Evolutionary conservation across 2,329 filamentous ascomycete species (phyloP), one percentile per base, ranked within the genome.

Genomic region (Colletotrichum cereale): DNA sequence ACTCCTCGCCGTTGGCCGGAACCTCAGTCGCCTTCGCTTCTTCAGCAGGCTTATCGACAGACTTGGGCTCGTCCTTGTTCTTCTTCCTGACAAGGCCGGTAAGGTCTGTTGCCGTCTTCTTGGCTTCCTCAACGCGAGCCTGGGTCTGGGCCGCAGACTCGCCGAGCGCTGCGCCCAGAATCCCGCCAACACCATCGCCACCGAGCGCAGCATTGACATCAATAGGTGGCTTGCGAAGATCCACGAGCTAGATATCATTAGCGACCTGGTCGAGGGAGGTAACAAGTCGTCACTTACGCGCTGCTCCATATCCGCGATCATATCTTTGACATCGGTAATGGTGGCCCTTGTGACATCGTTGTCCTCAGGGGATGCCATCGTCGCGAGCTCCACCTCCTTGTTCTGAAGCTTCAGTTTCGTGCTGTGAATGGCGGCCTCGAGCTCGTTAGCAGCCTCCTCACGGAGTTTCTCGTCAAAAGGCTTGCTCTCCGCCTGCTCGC

Each of bases 241-340:
- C 93, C 53, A 87, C 82, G 42, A 96, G 88, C 86, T 92, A 74
- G 52, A 62, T 71, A 50, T 7, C 2, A n/a, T 63, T 14, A 60
- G 69, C 21, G 48, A 6, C 18, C 21, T 36, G 5, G 16, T 26
- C 14, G 1, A 38, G 62, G 65, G 48, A 36, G 52, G 56, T 12
- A 2, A 24, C 42, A 29, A 18, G 5, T 42, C n/a, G 21, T 11
- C 47, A 40, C 88, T 81, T 83, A 93, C 90, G 75, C 93, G 86
- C 79, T 91, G 88, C 82, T 94, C 90, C 89, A 96, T 93, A 75
- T 96, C 93, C 64, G 87, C 87, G 58, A 96, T 87, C 75, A 96
- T 90, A 72, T 95, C 92, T 82, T 93, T 93, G 74, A 93, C 92
- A 73, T 96, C 92, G 64, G 85, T 82, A 72, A 96, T 92, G 71